Evolutionary conservation across 371 early-diverging fungal species (phyloP).

Genomic region (Homolaphlyctis polyrhiza): DNA sequence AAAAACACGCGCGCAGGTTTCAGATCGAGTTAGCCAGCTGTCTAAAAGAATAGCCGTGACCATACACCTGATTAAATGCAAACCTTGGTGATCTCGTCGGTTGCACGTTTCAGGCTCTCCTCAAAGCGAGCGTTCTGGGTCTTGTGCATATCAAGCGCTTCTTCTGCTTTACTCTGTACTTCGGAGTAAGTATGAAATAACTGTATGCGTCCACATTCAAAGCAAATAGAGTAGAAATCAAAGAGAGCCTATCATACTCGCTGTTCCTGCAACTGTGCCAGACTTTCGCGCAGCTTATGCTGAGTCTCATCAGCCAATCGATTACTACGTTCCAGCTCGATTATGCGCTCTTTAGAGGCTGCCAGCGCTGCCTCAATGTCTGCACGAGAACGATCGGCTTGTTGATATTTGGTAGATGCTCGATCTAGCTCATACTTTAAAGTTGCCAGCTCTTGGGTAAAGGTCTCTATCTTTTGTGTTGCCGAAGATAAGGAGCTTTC

Average conservation of each 20-base stretch:
- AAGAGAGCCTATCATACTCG: constrained; percentile 9
- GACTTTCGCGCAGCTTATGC: constrained; percentile 10
- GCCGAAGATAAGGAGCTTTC: constrained; percentile 11
- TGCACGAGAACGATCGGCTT: constrained; percentile 5
- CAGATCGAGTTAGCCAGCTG: too few species aligned
- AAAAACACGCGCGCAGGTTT: too few species aligned
- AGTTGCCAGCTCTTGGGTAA: constrained; percentile 8
- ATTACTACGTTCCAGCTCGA: constrained; percentile 12
- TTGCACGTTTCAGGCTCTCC: constrained; percentile 21
- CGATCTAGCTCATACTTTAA: constrained; percentile 17
- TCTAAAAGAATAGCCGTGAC: too few species aligned
- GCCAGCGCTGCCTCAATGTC: constrained; percentile 15
- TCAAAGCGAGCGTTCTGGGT: constrained; percentile 24
- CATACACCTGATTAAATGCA: too few species aligned
- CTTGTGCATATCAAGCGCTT: constrained; percentile 22
- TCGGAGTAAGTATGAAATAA: too few species aligned
- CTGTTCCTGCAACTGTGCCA: constrained; percentile 14
- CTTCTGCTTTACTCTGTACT: constrained; percentile 21
- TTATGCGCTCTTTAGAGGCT: constrained; percentile 3
- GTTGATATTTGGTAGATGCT: not conserved
- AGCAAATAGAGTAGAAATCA: not conserved
- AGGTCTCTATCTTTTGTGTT: constrained; percentile 11
- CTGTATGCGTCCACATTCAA: too few species aligned
- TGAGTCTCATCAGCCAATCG: constrained; percentile 9
- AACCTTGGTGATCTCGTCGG: constrained; percentile 46